Percentiles rank a stretch among this genome's conserved stretches.
phyloP scores from a whole-genome alignment of 306 rosid species.

The Cajanus cajan region DNA sequence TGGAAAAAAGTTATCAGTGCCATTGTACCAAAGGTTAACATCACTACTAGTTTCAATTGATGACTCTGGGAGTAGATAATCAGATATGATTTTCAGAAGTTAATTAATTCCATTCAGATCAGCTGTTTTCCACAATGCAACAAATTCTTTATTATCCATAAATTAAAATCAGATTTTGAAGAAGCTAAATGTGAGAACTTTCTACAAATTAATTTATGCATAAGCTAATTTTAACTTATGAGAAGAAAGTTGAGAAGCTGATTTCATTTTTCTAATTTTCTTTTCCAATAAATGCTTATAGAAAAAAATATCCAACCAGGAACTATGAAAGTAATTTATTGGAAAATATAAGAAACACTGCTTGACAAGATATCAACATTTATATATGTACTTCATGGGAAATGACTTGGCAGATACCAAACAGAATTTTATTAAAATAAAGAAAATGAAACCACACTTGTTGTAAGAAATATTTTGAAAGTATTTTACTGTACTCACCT shows the following conservation, averaged over 20 bases:
- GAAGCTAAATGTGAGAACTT: too few species aligned
- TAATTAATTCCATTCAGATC: neutral
- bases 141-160: neutral
- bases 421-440: neutral
- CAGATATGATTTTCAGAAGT: neutral
- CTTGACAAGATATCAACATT: neutral
- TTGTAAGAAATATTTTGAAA: constrained; percentile 1
- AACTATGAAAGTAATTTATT: neutral
- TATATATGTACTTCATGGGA: neutral
- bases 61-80: neutral
- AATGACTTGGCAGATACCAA: neutral
- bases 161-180: too few species aligned
- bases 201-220: too few species aligned
- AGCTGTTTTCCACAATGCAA: constrained; percentile 5
- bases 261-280: too few species aligned
- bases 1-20: neutral
- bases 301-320: too few species aligned
- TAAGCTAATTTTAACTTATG: too few species aligned
- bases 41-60: neutral
- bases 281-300: too few species aligned
- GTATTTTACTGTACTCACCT: constrained; percentile 50
- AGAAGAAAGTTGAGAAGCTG: too few species aligned
- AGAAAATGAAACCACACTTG: neutral
- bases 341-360: neutral
- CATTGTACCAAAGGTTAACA: neutral